These are phyloP conservation scores for Stemphylium lycopersici DNA, from an alignment of 2,329 filamentous ascomycete species.

Conservation along the genomic window DNA sequence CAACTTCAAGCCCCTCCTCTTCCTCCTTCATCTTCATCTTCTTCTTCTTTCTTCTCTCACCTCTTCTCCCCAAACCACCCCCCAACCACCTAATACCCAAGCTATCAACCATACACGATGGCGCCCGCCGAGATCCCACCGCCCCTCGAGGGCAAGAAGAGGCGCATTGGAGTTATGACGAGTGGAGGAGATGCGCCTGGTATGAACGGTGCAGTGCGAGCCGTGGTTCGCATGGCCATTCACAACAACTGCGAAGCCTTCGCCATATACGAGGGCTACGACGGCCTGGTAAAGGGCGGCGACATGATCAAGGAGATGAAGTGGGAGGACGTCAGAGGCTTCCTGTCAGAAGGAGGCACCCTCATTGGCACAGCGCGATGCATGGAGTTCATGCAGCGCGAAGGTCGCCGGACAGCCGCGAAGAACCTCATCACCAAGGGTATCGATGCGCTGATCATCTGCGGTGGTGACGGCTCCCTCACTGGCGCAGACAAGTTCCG, in stretches of 20 bases:
- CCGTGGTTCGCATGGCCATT: constrained; percentile 89
- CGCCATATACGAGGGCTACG: constrained; percentile 84
- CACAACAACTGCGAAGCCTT: constrained; percentile 65
- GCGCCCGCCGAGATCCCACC: constrained; percentile 40
- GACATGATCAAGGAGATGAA: constrained; percentile 85
- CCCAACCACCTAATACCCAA: constrained; percentile 7
- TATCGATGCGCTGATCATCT: constrained; percentile 95
- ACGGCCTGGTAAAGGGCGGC: constrained; percentile 88
- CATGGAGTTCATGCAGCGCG: constrained; percentile 87
- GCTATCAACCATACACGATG: constrained; percentile 24
- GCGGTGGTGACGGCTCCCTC: constrained; percentile 87
- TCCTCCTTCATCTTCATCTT: constrained; percentile 1
- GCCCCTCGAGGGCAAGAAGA: constrained; percentile 57
- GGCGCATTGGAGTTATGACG: constrained; percentile 87
- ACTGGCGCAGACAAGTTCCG: constrained; percentile 96
- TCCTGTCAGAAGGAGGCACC: constrained; percentile 90
- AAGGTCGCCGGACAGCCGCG: constrained; percentile 81
- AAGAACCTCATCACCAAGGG: constrained; percentile 94
- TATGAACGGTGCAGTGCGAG: constrained; percentile 91
- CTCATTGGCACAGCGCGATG: constrained; percentile 94
- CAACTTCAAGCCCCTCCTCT: constrained; percentile 3
- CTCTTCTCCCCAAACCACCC: not conserved
- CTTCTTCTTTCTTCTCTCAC: constrained; percentile 1
- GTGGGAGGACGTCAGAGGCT: constrained; percentile 95
- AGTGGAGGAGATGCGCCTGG: constrained; percentile 92